phyloP scores from a whole-genome alignment of 805 yeast species.

The Pichia cephalocereana region DNA sequence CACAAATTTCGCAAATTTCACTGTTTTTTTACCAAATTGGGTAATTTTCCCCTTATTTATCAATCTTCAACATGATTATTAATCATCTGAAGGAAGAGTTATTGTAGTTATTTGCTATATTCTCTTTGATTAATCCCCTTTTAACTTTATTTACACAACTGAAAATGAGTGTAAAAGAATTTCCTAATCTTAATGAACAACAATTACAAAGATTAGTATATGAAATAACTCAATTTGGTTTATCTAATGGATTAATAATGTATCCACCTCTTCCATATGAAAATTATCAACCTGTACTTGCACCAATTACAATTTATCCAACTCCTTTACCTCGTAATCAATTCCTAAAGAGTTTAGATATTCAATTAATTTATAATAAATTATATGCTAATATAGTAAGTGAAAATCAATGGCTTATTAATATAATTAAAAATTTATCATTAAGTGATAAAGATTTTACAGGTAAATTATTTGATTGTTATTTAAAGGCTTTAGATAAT shows the following conservation, averaged over 20 bases:
- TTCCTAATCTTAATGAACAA: conserved; percentile 10
- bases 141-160: neutral
- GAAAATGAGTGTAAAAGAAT: conserved; percentile 2
- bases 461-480: conserved; percentile 60
- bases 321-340: conserved; percentile 71
- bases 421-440: conserved; percentile 45
- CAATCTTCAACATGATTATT: too few relatives aligned
- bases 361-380: conserved; percentile 63
- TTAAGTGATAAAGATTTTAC: conserved; percentile 68
- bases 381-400: conserved; percentile 62
- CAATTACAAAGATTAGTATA: conserved; percentile 11
- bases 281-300: conserved; percentile 40
- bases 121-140: neutral
- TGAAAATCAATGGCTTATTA: conserved; percentile 52
- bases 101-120: too few relatives aligned
- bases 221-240: conserved; percentile 58
- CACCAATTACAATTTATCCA: conserved; percentile 88
- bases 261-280: conserved; percentile 50
- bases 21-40: too few relatives aligned
- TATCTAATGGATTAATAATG: conserved; percentile 76
- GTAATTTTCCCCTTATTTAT: too few relatives aligned
- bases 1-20: too few relatives aligned
- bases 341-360: conserved; percentile 55
- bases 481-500: conserved; percentile 36
- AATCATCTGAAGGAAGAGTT: too few relatives aligned